Evolutionary conservation across 768 basidiomycete species (phyloP).

Genomic region (Termitomyces sp.): DNA sequence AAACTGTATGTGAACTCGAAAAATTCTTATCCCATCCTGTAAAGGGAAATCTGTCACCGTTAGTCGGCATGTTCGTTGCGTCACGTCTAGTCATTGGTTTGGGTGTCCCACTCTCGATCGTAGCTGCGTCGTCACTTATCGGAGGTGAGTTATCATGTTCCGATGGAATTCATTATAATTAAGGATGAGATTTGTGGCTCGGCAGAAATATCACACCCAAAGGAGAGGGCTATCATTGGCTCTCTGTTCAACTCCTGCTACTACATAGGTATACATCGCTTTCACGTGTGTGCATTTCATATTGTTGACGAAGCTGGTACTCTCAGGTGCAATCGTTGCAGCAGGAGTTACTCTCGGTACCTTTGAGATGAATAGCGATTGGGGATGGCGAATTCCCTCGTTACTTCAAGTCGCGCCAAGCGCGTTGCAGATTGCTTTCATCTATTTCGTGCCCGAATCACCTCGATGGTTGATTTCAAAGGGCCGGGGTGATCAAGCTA

Average conservation of each 20-base stretch:
- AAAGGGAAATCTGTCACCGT: neutral
- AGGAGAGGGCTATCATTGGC: conserved; percentile 61
- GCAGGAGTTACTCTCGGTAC: conserved; percentile 61
- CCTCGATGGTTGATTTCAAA: conserved; percentile 61
- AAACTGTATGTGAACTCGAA: conserved; percentile 34
- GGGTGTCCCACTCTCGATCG: conserved; percentile 59
- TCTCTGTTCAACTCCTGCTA: conserved; percentile 62
- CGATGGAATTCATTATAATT: too few species aligned
- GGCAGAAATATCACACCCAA: conserved; percentile 61
- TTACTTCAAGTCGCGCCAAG: conserved; percentile 52
- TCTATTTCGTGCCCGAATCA: conserved; percentile 58
- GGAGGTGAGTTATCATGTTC: conserved; percentile 29
- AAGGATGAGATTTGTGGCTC: neutral
- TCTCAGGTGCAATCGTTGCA: conserved; percentile 50
- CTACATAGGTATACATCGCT: conserved; percentile 38
- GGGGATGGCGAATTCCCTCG: conserved; percentile 70
- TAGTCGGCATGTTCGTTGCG: conserved; percentile 57
- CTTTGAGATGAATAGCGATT: conserved; percentile 51
- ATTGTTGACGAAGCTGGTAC: neutral
- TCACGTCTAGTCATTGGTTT: conserved; percentile 53
- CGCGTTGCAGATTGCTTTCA: conserved; percentile 47
- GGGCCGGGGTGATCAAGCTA: conserved; percentile 45
- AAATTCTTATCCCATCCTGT: neutral
- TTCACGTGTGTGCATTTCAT: neutral
- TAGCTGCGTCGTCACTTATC: conserved; percentile 62